Evolutionary conservation across 1,284 basidiomycete genomes (phyloP).

Genomic region (Sporisorium scitamineum): DNA sequence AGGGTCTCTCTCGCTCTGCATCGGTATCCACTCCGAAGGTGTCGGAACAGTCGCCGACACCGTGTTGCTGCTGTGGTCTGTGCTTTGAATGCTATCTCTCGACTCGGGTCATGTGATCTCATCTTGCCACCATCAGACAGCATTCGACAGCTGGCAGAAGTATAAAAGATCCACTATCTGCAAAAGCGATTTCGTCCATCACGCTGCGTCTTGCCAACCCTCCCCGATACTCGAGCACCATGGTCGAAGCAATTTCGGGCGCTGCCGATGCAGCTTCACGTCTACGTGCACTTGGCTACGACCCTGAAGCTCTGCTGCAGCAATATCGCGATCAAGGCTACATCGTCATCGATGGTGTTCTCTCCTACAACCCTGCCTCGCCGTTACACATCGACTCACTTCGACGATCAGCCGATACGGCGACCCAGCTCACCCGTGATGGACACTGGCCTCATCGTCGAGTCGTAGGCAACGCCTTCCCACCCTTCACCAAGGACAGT

Average conservation of each 20-base stretch:
- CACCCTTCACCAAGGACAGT: conserved; percentile 76
- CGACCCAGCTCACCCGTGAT: conserved; percentile 74
- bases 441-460: conserved; percentile 78
- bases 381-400: conserved; percentile 26
- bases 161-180: background rate
- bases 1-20: conserved; percentile 1
- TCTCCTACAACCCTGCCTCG: conserved; percentile 68
- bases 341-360: conserved; percentile 77
- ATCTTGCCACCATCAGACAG: background rate
- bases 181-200: background rate
- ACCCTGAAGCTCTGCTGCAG: conserved; percentile 37
- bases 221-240: background rate
- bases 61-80: background rate
- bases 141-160: background rate
- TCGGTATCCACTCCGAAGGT: conserved; percentile 1
- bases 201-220: background rate
- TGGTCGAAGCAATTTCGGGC: background rate
- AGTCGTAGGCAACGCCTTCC: conserved; percentile 84
- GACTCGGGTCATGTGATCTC: background rate
- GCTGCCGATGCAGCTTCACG: conserved; percentile 17
- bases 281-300: conserved; percentile 27
- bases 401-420: conserved; percentile 60
- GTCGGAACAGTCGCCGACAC: conserved; percentile 6
- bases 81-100: background rate
- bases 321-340: conserved; percentile 78